Percentiles rank a stretch among this genome's conserved stretches.
Conservation (phyloP, 805 yeast genomes). For the Pichia kluyveri region DNA sequence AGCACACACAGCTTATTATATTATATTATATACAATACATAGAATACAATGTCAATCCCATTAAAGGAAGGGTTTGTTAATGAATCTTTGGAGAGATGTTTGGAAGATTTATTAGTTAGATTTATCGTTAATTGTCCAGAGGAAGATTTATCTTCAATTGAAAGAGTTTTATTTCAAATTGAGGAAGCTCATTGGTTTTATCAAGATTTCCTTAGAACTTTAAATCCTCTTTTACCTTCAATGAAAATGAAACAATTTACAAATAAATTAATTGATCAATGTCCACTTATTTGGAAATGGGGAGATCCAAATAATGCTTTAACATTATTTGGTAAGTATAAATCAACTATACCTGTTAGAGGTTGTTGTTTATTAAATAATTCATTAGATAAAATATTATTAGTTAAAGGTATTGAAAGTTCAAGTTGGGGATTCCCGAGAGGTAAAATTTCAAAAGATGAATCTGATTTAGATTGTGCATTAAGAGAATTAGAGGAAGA, state of each 20-base stretch:
- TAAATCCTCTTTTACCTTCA: constrained; percentile 68
- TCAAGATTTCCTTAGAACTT: constrained; percentile 66
- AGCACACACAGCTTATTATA: neutral
- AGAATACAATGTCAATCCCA: constrained; percentile 25
- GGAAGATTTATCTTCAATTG: constrained; percentile 77
- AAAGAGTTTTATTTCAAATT: constrained; percentile 81
- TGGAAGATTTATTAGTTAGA: constrained; percentile 83
- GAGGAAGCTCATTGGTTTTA: constrained; percentile 99
- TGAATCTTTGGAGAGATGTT: constrained; percentile 60
- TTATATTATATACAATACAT: too few species aligned
- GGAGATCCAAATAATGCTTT: constrained; percentile 75
- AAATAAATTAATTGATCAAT: constrained; percentile 51
- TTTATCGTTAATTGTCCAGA: constrained; percentile 87
- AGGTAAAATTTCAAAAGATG: constrained; percentile 93
- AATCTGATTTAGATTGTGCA: constrained; percentile 82
- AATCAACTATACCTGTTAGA: constrained; percentile 86
- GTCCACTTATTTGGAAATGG: constrained; percentile 80
- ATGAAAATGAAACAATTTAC: constrained; percentile 74
- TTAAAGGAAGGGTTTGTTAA: constrained; percentile 40
- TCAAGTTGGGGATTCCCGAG: constrained; percentile 90
- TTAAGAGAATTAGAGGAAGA: constrained; percentile 88
- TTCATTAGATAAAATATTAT: constrained; percentile 56
- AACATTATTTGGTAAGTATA: constrained; percentile 72
- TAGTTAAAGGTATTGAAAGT: constrained; percentile 81
- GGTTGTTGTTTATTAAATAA: constrained; percentile 86